Base-by-base conservation (phyloP, 2,329 filamentous ascomycete species). In the Zalaria obscura region DNA sequence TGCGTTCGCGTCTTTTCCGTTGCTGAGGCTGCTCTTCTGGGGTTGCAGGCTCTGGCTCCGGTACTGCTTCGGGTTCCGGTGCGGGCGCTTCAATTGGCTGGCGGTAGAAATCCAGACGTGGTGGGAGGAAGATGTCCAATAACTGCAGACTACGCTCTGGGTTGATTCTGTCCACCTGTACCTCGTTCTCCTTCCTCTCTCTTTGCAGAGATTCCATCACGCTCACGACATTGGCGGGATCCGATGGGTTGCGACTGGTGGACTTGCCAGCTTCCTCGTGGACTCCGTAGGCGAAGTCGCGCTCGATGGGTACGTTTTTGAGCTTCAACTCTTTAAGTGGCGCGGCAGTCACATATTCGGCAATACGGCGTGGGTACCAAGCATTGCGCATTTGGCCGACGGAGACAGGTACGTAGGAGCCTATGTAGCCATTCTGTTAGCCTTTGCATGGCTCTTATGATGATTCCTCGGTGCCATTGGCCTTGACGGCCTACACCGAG, bases 311-410 rank as follows among this genome's bases (percentile, higher is more conserved):
- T 8, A 65, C 56, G 27, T 68, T 64, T 46, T 64, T 62, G 4
- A 59, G 48, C 44, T 63, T 63, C 34, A 73, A 52, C 42, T 65
- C 55, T 51, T 66, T 63, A 36, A 68, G 45, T 46, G 70, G 65
- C 33, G 55, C 52, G 31, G 53, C 48, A 36, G 69, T 65, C 25
- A 73, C 59, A 55, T 76, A 76, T 52, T 69, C 63, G 47, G 72
- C 73, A 46, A 67, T 58, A 44, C 63, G 58, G 35, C 54, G 55
- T 3, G 70, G 72, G 48, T 68, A 74, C 66, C 66, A 73, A 41
- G 58, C 55, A 52, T 73, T 74, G 47, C 73, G 64, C 71, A 77
- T 75, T 32, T 62, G 58, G 25, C 72, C 68, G 10, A 60, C 55
- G n/a, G 66, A 55, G 35, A 75, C 60, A 28, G 70, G 67, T 18